Base-by-base conservation (phyloP, 345 rosid species). In the Eucalyptus albens region DNA sequence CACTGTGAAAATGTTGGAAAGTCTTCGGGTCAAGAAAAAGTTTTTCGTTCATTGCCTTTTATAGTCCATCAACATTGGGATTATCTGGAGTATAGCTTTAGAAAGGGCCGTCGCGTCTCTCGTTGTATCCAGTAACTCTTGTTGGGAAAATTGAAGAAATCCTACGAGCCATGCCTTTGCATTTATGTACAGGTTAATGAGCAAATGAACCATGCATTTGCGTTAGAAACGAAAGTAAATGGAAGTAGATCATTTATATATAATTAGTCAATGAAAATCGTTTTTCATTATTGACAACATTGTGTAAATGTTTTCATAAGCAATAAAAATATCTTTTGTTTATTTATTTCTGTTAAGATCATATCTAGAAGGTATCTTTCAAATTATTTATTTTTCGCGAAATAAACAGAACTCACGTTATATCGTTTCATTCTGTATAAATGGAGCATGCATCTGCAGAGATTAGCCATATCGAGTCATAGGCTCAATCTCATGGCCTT, bases 391-490 rank as follows among this genome's bases (percentile, higher is more conserved):
- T 6, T 27, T 60, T 60, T 60, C 4, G 2, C 4, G 8, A 60
- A 60, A 60, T 27, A 60, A 60, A 12, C 0, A 2, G 7, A 27
- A 4, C 4, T 60, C 4, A 11, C 0, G 0, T 26, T 27, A 27
- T 27, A 11, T 12, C 7, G 31, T n/a, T 14, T n/a, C 77, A 0
- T 65, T 65, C 6, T n/a, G 37, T 27, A 60, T 60, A 9, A 67
- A 69, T 69, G 81, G 13, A 33, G 42, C 45, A 19, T 37, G 45
- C 45, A 72, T 72, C 24, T 37, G 15, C 45, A 37, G 83, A 37
- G 12, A 21, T 5, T 5, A 37, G 45, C 45, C 45, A 72, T 37
- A 37, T 37, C 12, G 14, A 17, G 26, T 72, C 44, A 33, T 33
- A 10, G 44, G 26, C 8, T 72, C 82, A 37, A 9, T 33, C 44